Evolutionary conservation across 345 rosid genomes (phyloP).

Genomic region (Pugionium cornutum): DNA sequence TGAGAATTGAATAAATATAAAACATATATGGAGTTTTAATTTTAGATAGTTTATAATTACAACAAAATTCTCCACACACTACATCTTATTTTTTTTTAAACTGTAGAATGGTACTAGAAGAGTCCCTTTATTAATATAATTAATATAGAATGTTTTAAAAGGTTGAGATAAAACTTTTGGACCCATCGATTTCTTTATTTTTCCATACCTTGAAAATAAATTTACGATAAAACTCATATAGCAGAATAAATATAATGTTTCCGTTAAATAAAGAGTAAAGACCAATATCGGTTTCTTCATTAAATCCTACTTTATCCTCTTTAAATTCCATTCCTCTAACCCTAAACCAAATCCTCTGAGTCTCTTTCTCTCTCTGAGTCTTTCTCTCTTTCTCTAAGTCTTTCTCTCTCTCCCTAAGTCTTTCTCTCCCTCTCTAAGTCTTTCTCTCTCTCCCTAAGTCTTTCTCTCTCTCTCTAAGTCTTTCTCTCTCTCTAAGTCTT

Average conservation of each 20-base stretch:
- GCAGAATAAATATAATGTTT: slow-evolving; percentile 29
- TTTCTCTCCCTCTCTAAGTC: neutral
- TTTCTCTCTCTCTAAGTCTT: no score
- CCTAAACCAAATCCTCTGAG: slow-evolving; percentile 16
- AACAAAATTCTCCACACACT: neutral
- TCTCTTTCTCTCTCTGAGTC: neutral
- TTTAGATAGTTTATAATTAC: neutral
- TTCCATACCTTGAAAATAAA: slow-evolving; percentile 8
- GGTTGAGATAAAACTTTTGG: slow-evolving; percentile 26
- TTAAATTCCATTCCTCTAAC: slow-evolving; percentile 28
- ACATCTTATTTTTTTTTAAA: neutral
- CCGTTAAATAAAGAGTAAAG: slow-evolving; percentile 34
- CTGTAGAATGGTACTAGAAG: slow-evolving; percentile 4
- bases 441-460: neutral
- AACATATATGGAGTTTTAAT: neutral
- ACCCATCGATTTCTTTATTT: slow-evolving; percentile 32
- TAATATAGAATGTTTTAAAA: slow-evolving; percentile 17
- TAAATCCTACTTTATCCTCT: slow-evolving; percentile 27
- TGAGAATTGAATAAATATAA: neutral
- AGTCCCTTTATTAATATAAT: neutral
- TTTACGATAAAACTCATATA: slow-evolving; percentile 11
- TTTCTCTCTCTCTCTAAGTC: slow-evolving; percentile 4
- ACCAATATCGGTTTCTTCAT: slow-evolving; percentile 35
- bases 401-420: no score
- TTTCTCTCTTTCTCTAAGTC: neutral